Base-by-base conservation (phyloP, 139 green algal genomes). In the Chlamydomonas sp. region DNA sequence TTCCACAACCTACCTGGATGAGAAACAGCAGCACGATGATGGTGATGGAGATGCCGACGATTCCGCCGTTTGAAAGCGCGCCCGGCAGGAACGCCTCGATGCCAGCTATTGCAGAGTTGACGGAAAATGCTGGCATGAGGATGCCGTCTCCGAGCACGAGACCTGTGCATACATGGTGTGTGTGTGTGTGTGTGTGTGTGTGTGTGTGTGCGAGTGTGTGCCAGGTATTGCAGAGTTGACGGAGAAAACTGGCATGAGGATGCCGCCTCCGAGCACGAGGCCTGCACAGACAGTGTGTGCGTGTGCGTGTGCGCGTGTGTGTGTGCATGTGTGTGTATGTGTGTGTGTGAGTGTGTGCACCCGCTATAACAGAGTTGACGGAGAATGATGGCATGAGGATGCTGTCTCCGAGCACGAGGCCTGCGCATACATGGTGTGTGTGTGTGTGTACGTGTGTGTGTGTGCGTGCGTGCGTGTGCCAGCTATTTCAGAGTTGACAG, bases 181-280 rank as follows among this genome's bases (percentile, higher is more conserved):
- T n/a, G n/a, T n/a, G n/a, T n/a, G n/a, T n/a, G n/a, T n/a, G n/a
- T n/a, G n/a, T n/a, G n/a, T n/a, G n/a, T n/a, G n/a, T n/a, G n/a
- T n/a, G n/a, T n/a, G n/a, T n/a, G n/a, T n/a, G n/a, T n/a, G n/a
- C n/a, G n/a, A n/a, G n/a, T n/a, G n/a, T 16, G 16, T 73, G 13
- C 76, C 62, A 69, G 35, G 57, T 8, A 69, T 54, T 57, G 35
- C 35, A 58, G 62, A 69, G 62, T 69, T 58, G 20, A 57, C 35
- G 39, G 47, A 38, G 47, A 10, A 54, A 54, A 13, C 43, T n/a
- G 43, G 10, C 43, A 13, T n/a, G n/a, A n/a, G n/a, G n/a, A n/a
- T n/a, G n/a, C n/a, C n/a, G n/a, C n/a, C n/a, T n/a, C n/a, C n/a
- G n/a, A n/a, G n/a, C n/a, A n/a, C n/a, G n/a, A n/a, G n/a, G n/a